phyloP scores from a whole-genome alignment of 768 basidiomycete species.

The Boletus eberwhitei region DNA sequence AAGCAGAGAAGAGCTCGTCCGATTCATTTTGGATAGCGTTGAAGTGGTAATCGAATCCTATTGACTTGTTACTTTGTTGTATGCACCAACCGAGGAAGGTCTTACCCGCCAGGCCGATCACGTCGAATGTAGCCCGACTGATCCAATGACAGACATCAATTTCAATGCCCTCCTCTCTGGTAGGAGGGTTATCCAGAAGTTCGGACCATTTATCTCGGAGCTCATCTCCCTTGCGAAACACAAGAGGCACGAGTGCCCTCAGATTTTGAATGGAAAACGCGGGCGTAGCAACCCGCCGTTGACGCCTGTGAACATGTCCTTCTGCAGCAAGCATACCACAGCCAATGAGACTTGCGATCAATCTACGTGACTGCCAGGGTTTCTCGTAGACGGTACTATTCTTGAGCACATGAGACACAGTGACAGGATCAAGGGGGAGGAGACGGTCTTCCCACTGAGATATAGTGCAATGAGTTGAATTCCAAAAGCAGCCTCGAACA shows the following conservation, averaged over 20 bases:
- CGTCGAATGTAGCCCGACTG: slow-evolving; percentile 82
- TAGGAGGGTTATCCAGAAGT: slow-evolving; percentile 35
- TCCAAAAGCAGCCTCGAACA: background rate
- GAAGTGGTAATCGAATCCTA: slow-evolving; percentile 86
- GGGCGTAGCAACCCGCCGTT: slow-evolving; percentile 71
- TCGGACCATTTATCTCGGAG: slow-evolving; percentile 59
- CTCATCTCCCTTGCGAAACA: slow-evolving; percentile 64
- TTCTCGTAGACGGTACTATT: slow-evolving; percentile 76
- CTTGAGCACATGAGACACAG: slow-evolving; percentile 71
- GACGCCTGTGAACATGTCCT: slow-evolving; percentile 74
- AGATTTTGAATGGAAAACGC: slow-evolving; percentile 81
- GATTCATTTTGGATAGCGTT: slow-evolving; percentile 76
- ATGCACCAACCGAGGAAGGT: background rate
- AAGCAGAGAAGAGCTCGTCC: slow-evolving; percentile 74
- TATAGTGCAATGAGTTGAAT: slow-evolving; percentile 7
- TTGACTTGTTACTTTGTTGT: background rate
- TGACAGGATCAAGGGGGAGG: slow-evolving; percentile 74
- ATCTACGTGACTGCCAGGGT: slow-evolving; percentile 71
- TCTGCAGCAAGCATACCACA: slow-evolving; percentile 81
- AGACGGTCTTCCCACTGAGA: slow-evolving; percentile 75
- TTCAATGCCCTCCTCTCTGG: slow-evolving; percentile 24
- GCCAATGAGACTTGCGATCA: slow-evolving; percentile 78
- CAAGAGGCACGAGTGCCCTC: slow-evolving; percentile 65
- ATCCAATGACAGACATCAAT: slow-evolving; percentile 82
- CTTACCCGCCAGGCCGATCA: slow-evolving; percentile 84